phyloP scores from a whole-genome alignment of 345 rosid species.

The Orychophragmus violaceus region DNA sequence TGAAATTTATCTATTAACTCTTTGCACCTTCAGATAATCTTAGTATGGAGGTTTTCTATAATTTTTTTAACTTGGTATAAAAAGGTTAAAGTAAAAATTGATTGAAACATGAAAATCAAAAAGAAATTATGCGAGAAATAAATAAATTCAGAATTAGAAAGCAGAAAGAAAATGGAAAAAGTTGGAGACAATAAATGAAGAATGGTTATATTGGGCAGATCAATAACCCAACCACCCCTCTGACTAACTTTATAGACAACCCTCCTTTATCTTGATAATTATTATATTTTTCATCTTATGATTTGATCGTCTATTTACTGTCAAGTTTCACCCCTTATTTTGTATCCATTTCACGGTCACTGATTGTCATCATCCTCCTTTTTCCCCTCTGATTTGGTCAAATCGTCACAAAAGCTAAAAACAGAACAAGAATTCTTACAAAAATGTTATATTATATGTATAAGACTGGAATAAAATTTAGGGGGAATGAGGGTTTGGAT shows the following conservation, averaged over 20 bases:
- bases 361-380: constrained; percentile 10
- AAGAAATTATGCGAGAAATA: too few species aligned
- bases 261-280: constrained; percentile 34
- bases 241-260: constrained; percentile 49
- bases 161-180: neutral
- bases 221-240: constrained; percentile 75
- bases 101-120: neutral
- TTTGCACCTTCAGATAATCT: neutral
- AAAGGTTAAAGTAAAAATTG: neutral
- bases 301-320: constrained; percentile 14
- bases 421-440: neutral
- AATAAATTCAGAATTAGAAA: neutral
- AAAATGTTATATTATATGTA: neutral
- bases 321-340: neutral
- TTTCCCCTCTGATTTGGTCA: constrained; percentile 16
- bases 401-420: neutral
- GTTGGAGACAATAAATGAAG: constrained; percentile 35
- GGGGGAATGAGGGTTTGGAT: neutral
- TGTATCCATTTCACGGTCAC: constrained; percentile 12
- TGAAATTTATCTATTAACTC: neutral
- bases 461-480: neutral
- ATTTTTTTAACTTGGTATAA: too few species aligned
- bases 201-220: constrained; percentile 48
- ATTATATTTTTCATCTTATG: constrained; percentile 19
- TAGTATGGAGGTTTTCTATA: neutral